phyloP scores from a whole-genome alignment of 768 basidiomycete species.

The Suillus brevipes region DNA sequence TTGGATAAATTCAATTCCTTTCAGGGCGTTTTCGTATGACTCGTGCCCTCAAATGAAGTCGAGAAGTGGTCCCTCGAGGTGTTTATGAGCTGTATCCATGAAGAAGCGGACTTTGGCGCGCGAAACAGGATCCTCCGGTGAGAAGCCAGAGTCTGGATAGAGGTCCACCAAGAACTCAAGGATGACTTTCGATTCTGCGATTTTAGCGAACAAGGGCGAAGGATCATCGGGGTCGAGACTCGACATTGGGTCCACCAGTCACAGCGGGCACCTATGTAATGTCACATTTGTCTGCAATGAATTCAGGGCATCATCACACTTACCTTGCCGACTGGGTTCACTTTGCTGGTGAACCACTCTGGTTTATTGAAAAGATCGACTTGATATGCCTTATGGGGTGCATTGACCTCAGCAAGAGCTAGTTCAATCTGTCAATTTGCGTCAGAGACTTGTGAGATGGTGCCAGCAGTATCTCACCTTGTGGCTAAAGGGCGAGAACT shows the following conservation, averaged over 20 bases:
- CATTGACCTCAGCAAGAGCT: slow-evolving; percentile 53
- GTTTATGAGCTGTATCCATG: slow-evolving; percentile 48
- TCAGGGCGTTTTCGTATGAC: slow-evolving; percentile 38
- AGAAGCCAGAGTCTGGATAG: slow-evolving; percentile 42
- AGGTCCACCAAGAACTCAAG: slow-evolving; percentile 65
- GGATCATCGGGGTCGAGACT: slow-evolving; percentile 56
- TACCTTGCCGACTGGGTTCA: slow-evolving; percentile 66
- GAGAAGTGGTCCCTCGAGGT: slow-evolving; percentile 16
- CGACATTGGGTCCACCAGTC: slow-evolving; percentile 53
- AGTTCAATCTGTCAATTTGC: slow-evolving; percentile 44
- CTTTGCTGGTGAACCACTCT: slow-evolving; percentile 55
- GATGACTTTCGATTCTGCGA: slow-evolving; percentile 62
- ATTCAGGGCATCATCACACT: neutral
- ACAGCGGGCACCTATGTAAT: slow-evolving; percentile 50
- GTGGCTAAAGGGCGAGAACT: slow-evolving; percentile 59
- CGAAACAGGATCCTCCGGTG: slow-evolving; percentile 51
- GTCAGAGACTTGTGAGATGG: neutral
- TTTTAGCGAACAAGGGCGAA: slow-evolving; percentile 51
- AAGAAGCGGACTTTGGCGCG: slow-evolving; percentile 62
- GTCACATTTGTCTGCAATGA: neutral
- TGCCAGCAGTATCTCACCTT: slow-evolving; percentile 36
- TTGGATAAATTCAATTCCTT: slow-evolving; percentile 48
- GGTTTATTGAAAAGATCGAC: slow-evolving; percentile 63
- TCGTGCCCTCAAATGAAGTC: slow-evolving; percentile 36
- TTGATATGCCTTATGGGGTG: slow-evolving; percentile 49